phyloP scores from a whole-genome alignment of 768 basidiomycete species.

The Suillus discolor region DNA sequence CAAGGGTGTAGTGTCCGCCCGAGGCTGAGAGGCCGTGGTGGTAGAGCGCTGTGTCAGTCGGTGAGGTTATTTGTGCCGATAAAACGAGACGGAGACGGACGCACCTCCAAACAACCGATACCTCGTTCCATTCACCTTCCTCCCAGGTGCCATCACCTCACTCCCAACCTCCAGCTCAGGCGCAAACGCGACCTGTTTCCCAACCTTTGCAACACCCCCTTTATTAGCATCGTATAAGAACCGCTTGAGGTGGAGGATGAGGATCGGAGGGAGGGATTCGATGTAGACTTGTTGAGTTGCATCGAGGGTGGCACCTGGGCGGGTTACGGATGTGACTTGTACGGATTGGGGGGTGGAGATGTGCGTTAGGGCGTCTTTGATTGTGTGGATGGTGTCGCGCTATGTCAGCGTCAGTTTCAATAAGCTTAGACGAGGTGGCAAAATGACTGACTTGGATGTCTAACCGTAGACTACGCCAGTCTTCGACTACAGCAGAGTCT shows the following conservation, averaged over 20 bases:
- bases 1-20: slow-evolving; percentile 95
- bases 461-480: slow-evolving; percentile 85
- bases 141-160: slow-evolving; percentile 63
- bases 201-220: slow-evolving; percentile 82
- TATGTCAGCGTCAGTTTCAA: slow-evolving; percentile 28
- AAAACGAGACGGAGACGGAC: slow-evolving; percentile 21
- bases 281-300: slow-evolving; percentile 75
- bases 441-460: slow-evolving; percentile 74
- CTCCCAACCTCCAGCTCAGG: slow-evolving; percentile 76
- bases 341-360: slow-evolving; percentile 82
- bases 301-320: slow-evolving; percentile 63
- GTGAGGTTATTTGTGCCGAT: not conserved
- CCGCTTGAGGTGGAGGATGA: slow-evolving; percentile 88
- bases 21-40: slow-evolving; percentile 91
- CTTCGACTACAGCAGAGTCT: slow-evolving; percentile 88
- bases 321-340: slow-evolving; percentile 60
- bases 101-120: slow-evolving; percentile 87
- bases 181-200: slow-evolving; percentile 78
- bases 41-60: slow-evolving; percentile 59
- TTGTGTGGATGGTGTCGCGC: slow-evolving; percentile 73
- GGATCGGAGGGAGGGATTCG: slow-evolving; percentile 79
- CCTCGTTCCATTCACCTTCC: slow-evolving; percentile 48
- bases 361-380: slow-evolving; percentile 80
- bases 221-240: slow-evolving; percentile 83
- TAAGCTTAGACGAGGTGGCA: not conserved